Evolutionary conservation across 805 yeast species (phyloP).

Genomic region (Saccharomycopsis fibuligera): DNA sequence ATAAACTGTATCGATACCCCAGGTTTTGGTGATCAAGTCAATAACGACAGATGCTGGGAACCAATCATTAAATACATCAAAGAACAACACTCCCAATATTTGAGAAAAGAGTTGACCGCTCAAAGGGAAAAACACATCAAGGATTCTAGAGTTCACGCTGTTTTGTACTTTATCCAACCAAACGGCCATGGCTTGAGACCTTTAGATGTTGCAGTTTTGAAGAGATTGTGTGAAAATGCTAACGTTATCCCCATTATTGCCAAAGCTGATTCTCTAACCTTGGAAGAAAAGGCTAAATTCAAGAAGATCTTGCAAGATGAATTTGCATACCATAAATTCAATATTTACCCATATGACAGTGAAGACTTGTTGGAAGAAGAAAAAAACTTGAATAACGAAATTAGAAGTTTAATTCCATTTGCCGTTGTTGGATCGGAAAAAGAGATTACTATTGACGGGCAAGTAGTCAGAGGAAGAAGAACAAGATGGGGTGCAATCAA

Average conservation of each 20-base stretch:
- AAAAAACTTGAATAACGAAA: conserved; percentile 64
- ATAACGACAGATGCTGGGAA: conserved; percentile 95
- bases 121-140: conserved; percentile 78
- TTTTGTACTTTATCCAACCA: conserved; percentile 86
- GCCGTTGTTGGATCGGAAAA: conserved; percentile 90
- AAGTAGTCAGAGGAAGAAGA: conserved; percentile 79
- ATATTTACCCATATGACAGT: conserved; percentile 77
- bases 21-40: conserved; percentile 95
- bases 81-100: conserved; percentile 87
- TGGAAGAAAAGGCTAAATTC: conserved; percentile 74
- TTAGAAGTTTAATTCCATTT: conserved; percentile 78
- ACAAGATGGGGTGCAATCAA: conserved; percentile 92
- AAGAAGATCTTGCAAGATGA: conserved; percentile 75
- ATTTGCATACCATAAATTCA: conserved; percentile 63
- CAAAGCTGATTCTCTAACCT: conserved; percentile 83
- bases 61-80: conserved; percentile 90
- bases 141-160: conserved; percentile 91
- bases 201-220: conserved; percentile 76
- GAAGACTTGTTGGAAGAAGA: conserved; percentile 68
- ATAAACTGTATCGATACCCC: conserved; percentile 93
- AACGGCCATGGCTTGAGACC: conserved; percentile 79
- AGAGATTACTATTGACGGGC: conserved; percentile 70
- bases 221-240: conserved; percentile 79
- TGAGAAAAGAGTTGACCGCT: conserved; percentile 92
- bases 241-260: conserved; percentile 96